phyloP scores from a whole-genome alignment of 129 eudicot species.

The Flaveria ramosissima region DNA sequence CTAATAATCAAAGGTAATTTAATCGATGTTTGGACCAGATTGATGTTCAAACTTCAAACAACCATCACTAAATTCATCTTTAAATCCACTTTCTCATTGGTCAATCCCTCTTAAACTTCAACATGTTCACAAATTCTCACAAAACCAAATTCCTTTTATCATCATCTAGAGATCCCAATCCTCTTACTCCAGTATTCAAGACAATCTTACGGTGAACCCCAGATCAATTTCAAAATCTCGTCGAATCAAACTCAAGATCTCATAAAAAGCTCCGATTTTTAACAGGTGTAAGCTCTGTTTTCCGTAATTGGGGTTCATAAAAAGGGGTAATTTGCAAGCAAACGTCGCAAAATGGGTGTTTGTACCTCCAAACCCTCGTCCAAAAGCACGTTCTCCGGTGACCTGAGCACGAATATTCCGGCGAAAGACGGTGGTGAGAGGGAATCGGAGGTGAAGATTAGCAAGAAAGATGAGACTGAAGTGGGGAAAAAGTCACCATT shows the following conservation, averaged over 20 bases:
- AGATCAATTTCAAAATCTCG: constrained; percentile 10
- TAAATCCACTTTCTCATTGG: constrained; percentile 31
- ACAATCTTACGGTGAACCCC: no score
- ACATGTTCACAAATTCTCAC: constrained; percentile 19
- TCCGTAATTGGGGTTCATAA: background rate
- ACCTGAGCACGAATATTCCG: constrained; percentile 22
- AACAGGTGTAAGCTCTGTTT: background rate
- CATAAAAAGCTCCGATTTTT: constrained; percentile 4
- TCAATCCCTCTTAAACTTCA: constrained; percentile 32
- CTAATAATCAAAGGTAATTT: constrained; percentile 17
- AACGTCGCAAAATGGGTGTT: constrained; percentile 45
- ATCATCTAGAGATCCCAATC: constrained; percentile 30
- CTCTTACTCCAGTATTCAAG: constrained; percentile 9
- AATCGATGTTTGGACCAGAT: constrained; percentile 31
- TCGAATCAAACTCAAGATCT: constrained; percentile 23
- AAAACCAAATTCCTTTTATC: constrained; percentile 33
- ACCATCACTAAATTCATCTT: constrained; percentile 32
- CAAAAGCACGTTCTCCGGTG: constrained; percentile 33
- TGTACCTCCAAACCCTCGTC: constrained; percentile 59
- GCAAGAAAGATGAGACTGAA: constrained; percentile 32
- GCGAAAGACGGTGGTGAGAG: constrained; percentile 1
- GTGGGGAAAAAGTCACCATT: constrained; percentile 65
- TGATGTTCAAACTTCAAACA: constrained; percentile 38
- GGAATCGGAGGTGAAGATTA: constrained; percentile 4
- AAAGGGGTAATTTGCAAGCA: background rate